A percentile compares a stretch with the other conserved stretches of the same genome.
phyloP scores from a whole-genome alignment of 768 basidiomycete species.

The Ramaria sp. region DNA sequence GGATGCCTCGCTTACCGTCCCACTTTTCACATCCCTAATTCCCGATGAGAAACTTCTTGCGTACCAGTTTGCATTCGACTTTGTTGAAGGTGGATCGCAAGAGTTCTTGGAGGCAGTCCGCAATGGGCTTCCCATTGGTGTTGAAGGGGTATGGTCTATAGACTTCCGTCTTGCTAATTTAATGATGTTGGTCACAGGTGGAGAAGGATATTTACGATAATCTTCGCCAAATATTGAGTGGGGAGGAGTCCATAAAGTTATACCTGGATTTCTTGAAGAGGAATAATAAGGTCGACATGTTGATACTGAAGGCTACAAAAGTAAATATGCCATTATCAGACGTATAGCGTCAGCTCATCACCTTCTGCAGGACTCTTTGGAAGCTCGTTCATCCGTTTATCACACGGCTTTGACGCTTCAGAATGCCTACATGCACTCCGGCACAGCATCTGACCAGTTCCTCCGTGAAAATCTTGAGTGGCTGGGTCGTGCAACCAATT shows the following conservation, averaged over 20 bases:
- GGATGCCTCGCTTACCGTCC: constrained; percentile 66
- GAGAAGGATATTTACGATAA: constrained; percentile 60
- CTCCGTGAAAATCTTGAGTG: constrained; percentile 94
- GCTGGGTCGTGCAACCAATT: constrained; percentile 90
- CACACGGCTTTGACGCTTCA: constrained; percentile 94
- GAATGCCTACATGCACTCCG: constrained; percentile 98
- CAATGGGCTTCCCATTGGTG: constrained; percentile 55
- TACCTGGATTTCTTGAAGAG: constrained; percentile 93
- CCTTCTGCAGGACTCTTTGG: constrained; percentile 63
- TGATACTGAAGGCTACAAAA: constrained; percentile 89
- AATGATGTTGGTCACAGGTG: constrained; percentile 27
- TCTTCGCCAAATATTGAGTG: constrained; percentile 74
- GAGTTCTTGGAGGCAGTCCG: constrained; percentile 80
- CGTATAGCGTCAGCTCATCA: background rate
- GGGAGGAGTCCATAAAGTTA: constrained; percentile 84
- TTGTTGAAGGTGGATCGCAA: constrained; percentile 88
- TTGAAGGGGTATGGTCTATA: constrained; percentile 38
- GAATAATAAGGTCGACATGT: constrained; percentile 86
- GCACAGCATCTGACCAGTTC: constrained; percentile 91
- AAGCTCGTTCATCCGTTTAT: constrained; percentile 92
- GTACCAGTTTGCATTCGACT: constrained; percentile 92
- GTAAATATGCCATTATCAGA: constrained; percentile 26
- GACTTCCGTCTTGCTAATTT: background rate
- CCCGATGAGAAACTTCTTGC: constrained; percentile 66
- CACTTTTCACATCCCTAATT: constrained; percentile 63